phyloP scores from a whole-genome alignment of 768 basidiomycete genomes.

The Strobilomyces echinocephalus region DNA sequence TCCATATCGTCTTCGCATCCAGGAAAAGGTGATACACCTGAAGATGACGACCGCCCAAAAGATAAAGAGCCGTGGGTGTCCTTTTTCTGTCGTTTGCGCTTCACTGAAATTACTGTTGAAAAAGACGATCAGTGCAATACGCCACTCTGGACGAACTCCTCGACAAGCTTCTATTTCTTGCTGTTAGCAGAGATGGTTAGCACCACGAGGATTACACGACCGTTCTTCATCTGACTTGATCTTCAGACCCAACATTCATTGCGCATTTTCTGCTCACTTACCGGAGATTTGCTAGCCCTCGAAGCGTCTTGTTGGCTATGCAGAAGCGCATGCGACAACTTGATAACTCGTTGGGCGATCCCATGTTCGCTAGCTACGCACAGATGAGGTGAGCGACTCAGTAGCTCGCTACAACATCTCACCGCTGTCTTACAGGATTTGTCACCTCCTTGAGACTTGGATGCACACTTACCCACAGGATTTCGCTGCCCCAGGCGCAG shows the following conservation, averaged over 20 bases:
- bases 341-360: constrained; percentile 67
- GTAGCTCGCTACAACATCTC: constrained; percentile 3
- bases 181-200: constrained; percentile 80
- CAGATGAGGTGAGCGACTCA: constrained; percentile 65
- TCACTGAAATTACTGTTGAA: constrained; percentile 10
- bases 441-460: constrained; percentile 74
- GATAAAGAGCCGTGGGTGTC: constrained; percentile 52
- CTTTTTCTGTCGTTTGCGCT: neutral
- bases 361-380: constrained; percentile 82
- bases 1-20: constrained; percentile 10
- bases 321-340: constrained; percentile 80
- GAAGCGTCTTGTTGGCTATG: constrained; percentile 79
- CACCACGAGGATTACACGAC: constrained; percentile 2
- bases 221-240: constrained; percentile 9
- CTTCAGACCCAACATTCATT: constrained; percentile 67
- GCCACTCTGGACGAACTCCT: constrained; percentile 74
- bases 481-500: constrained; percentile 72
- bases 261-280: constrained; percentile 81
- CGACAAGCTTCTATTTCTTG: constrained; percentile 76
- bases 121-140: constrained; percentile 60
- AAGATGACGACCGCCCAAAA: constrained; percentile 28
- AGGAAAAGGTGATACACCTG: constrained; percentile 13
- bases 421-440: constrained; percentile 50
- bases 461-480: constrained; percentile 71
- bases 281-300: constrained; percentile 75